Evolutionary conservation across 2,329 filamentous ascomycete genomes (phyloP).

Genomic region (Neodidymelliopsis sp.): DNA sequence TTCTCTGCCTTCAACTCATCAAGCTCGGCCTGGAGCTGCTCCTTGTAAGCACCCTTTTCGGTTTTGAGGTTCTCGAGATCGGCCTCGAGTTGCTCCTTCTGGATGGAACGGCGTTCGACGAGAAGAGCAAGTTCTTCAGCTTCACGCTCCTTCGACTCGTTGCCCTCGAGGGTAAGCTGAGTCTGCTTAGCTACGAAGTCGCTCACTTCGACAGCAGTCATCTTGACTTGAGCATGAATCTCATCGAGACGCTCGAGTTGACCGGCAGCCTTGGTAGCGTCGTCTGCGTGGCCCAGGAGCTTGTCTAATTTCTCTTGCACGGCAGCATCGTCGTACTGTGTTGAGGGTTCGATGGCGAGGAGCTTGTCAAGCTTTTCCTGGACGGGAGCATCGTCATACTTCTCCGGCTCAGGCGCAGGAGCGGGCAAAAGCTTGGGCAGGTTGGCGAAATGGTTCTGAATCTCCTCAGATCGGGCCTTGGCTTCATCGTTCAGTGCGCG

Average conservation of each 20-base stretch:
- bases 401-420: conserved; percentile 46
- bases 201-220: conserved; percentile 83
- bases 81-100: conserved; percentile 67
- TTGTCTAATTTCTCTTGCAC: conserved; percentile 65
- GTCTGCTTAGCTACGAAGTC: conserved; percentile 81
- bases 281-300: conserved; percentile 65
- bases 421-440: conserved; percentile 56
- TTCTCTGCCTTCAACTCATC: conserved; percentile 55
- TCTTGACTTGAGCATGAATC: conserved; percentile 86
- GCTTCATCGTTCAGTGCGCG: conserved; percentile 54
- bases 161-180: conserved; percentile 75
- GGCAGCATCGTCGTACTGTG: conserved; percentile 53
- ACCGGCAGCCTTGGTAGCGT: conserved; percentile 72
- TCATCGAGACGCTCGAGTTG: conserved; percentile 85
- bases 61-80: conserved; percentile 55
- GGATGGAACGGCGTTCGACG: conserved; percentile 76
- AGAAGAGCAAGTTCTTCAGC: conserved; percentile 80
- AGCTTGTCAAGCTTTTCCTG: conserved; percentile 64
- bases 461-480: conserved; percentile 52
- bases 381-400: conserved; percentile 64
- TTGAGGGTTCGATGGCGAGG: conserved; percentile 55
- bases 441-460: conserved; percentile 51
- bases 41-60: conserved; percentile 68
- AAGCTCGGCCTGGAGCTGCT: conserved; percentile 61
- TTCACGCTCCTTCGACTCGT: conserved; percentile 79